Percentiles rank a stretch among this genome's conserved stretches.
Conservation (phyloP, 2,329 filamentous ascomycete species). For the Calonectria montana region DNA sequence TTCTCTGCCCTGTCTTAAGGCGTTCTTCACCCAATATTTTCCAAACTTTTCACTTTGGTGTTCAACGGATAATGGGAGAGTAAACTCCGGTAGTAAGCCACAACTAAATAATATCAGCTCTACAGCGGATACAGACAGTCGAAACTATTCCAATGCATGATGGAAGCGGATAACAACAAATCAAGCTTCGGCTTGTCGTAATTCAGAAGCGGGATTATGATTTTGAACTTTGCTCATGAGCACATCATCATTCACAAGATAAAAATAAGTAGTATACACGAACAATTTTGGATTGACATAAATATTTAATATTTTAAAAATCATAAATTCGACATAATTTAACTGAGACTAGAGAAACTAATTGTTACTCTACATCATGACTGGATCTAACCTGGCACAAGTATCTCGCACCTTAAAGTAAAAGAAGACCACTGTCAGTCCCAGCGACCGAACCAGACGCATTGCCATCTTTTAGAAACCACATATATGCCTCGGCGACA, state of each 20-base stretch:
- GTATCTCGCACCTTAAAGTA: not conserved
- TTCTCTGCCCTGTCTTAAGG: not conserved
- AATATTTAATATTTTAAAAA: not conserved
- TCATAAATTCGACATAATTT: too few relatives aligned
- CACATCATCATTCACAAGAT: too few relatives aligned
- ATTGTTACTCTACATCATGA: not conserved
- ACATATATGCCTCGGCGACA: constrained; percentile 6
- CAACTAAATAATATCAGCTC: not conserved
- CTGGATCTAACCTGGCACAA: too few relatives aligned
- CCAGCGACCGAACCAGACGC: not conserved
- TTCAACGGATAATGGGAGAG: not conserved
- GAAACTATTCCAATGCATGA: not conserved
- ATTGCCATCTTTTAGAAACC: not conserved
- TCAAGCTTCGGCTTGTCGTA: not conserved
- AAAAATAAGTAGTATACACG: too few relatives aligned
- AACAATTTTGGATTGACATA: too few relatives aligned
- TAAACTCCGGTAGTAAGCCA: not conserved
- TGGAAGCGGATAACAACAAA: not conserved
- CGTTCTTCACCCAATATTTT: not conserved
- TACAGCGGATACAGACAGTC: not conserved
- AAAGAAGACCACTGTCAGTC: not conserved
- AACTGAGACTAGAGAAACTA: not conserved
- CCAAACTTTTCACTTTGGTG: not conserved
- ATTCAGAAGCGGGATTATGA: not conserved
- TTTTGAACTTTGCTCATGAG: not conserved